Percentiles rank a stretch among this genome's conserved stretches.
These are phyloP conservation scores for Kodamaea lidongshanica DNA, from an alignment of 805 yeast species.

Conservation along the genomic window DNA sequence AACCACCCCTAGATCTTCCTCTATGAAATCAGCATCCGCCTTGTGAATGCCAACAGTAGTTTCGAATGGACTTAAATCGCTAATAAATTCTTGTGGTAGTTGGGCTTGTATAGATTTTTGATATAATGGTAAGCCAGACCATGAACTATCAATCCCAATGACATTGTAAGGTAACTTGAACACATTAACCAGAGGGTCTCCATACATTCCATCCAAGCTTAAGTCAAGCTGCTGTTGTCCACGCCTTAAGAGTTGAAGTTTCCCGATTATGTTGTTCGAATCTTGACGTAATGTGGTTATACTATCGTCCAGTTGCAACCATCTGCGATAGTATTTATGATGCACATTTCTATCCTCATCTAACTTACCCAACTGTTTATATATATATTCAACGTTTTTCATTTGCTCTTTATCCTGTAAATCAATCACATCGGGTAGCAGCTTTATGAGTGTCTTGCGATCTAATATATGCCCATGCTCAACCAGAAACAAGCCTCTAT, in stretches of 20 bases:
- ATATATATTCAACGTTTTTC: slow-evolving; percentile 26
- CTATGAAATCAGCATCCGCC: slow-evolving; percentile 31
- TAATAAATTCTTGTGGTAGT: slow-evolving; percentile 35
- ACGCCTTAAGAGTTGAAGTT: slow-evolving; percentile 33
- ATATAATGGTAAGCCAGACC: slow-evolving; percentile 35
- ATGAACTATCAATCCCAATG: slow-evolving; percentile 35
- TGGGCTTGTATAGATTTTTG: slow-evolving; percentile 16
- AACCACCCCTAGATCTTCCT: slow-evolving; percentile 9
- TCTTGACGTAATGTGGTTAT: slow-evolving; percentile 18
- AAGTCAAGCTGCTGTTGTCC: slow-evolving; percentile 11
- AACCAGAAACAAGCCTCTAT: slow-evolving; percentile 28
- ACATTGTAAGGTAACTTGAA: slow-evolving; percentile 35
- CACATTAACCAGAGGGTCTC: slow-evolving; percentile 3
- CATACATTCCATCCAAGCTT: slow-evolving; percentile 6
- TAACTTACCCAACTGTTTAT: slow-evolving; percentile 24
- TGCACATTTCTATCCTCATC: slow-evolving; percentile 36
- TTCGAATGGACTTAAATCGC: slow-evolving; percentile 28
- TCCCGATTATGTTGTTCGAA: slow-evolving; percentile 31
- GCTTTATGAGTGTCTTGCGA: slow-evolving; percentile 23
- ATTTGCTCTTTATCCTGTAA: slow-evolving; percentile 23
- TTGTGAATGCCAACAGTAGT: slow-evolving; percentile 27
- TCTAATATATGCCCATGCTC: slow-evolving; percentile 32
- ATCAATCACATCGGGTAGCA: slow-evolving; percentile 33
- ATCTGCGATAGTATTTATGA: slow-evolving; percentile 29
- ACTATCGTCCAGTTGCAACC: slow-evolving; percentile 27